Base-by-base conservation (phyloP, 2,329 filamentous ascomycete genomes). In the Penicillium sp. region DNA sequence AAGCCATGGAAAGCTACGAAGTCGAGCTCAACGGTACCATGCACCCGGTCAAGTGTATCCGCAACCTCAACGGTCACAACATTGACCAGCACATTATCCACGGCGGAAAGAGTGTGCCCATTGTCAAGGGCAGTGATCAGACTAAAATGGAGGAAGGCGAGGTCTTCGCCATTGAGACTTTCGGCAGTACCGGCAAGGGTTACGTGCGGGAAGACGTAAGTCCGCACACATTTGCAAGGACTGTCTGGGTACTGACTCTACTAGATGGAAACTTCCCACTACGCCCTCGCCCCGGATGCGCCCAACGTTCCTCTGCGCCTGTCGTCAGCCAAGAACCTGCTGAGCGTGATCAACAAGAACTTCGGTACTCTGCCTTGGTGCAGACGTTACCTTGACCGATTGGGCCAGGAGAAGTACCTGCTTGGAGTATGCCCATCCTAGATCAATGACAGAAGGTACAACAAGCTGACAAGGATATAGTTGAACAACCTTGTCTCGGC, bases 111-210 rank as follows among this genome's bases (percentile, higher is more conserved):
- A 90, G 88, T 58, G 89, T 96, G 44, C 92, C 91, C 0, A 95
- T 96, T 63, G 89, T 96, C 56, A 95, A 95, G 77, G 86, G 83
- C 54, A 81, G 82, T 54, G 89, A 95, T 65, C 83, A 86, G 68
- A 95, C 89, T 45, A 95, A 95, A 79, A 97, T 97, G 92, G 91
- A 96, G 74, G 92, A 96, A 73, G 90, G 90, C 37, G 91, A 97
- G 66, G 85, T 90, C 15, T 97, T 95, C 70, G 91, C 91, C 57
- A 95, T 96, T 61, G 91, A 96, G 76, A 96, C 91, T 0, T 96
- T 96, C 70, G 92, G 91, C 53, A 93, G 87, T 68, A 96, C 91
- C 20, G 92, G 91, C 56, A 91, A 89, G 67, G 91, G 90, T 57
- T 87, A 88, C 66, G 88, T 95, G 49, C 77, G 83, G 57, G 90